A percentile compares a stretch with the other conserved stretches of the same genome.
Conservation (phyloP, 75 land plant species). For the Cupressus sempervirens region DNA sequence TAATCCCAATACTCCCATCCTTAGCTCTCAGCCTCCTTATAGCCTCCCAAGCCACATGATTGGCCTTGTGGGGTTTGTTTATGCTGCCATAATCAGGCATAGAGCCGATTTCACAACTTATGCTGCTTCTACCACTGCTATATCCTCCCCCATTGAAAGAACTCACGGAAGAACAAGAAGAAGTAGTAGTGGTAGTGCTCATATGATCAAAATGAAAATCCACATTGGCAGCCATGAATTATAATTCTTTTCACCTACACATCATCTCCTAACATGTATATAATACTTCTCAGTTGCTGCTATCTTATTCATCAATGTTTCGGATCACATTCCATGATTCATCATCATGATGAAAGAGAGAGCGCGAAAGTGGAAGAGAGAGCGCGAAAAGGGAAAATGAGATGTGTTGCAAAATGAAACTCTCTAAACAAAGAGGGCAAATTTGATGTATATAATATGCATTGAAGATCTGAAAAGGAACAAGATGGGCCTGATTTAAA, state of each 20-base stretch:
- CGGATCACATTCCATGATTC: no score
- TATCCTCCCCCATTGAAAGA: conserved; percentile 2
- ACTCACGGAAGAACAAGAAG: conserved; percentile 17
- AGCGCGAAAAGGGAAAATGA: no score
- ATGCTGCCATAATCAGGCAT: background rate
- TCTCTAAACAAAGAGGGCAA: no score
- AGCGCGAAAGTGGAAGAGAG: no score
- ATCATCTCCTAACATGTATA: background rate
- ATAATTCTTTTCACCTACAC: background rate
- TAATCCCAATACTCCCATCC: conserved; percentile 42
- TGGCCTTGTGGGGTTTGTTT: conserved; percentile 74
- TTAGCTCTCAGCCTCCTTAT: conserved; percentile 25
- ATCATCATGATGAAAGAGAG: no score
- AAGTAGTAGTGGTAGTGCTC: no score
- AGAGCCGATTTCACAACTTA: background rate
- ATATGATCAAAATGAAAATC: conserved; percentile 22
- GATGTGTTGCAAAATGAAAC: no score
- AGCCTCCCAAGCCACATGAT: conserved; percentile 64
- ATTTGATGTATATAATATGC: background rate
- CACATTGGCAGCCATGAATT: conserved; percentile 12
- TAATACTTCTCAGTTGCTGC: no score
- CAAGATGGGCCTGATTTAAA: background rate
- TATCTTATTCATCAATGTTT: no score
- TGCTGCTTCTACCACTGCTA: background rate
- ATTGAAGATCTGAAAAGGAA: background rate